These are phyloP conservation scores for Fusarium marasasianum DNA, from an alignment of 2,329 filamentous ascomycete genomes.

Conservation along the genomic window DNA sequence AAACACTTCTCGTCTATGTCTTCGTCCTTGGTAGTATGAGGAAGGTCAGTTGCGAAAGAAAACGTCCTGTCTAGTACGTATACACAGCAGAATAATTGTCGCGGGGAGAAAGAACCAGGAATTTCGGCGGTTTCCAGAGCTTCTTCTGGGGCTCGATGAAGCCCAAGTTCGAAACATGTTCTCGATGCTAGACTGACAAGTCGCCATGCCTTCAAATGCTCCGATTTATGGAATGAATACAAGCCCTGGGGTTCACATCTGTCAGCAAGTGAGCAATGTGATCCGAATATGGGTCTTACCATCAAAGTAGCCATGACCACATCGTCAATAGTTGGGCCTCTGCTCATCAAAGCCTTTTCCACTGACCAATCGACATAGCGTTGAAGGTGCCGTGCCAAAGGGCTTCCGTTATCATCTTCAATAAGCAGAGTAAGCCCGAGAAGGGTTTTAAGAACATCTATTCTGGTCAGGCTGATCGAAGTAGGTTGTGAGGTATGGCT, in stretches of 20 bases:
- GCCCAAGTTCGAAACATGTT: background rate
- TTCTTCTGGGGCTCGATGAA: background rate
- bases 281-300: background rate
- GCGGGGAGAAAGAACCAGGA: background rate
- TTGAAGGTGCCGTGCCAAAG: background rate
- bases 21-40: background rate
- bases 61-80: background rate
- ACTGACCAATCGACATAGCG: background rate
- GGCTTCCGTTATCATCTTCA: rapidly evolving
- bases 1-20: background rate
- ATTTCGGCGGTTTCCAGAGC: rapidly evolving
- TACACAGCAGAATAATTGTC: background rate
- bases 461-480: rapidly evolving
- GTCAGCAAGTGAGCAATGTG: rapidly evolving
- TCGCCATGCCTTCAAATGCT: background rate
- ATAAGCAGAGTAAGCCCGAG: background rate
- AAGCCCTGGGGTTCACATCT: background rate
- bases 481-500: background rate
- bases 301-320: background rate
- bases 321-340: background rate
- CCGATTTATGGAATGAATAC: background rate
- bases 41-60: background rate
- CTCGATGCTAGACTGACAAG: background rate
- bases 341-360: background rate
- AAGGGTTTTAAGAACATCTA: background rate